These are phyloP conservation scores for Artomyces pyxidatus DNA, from an alignment of 768 basidiomycete genomes.

Conservation along the genomic window DNA sequence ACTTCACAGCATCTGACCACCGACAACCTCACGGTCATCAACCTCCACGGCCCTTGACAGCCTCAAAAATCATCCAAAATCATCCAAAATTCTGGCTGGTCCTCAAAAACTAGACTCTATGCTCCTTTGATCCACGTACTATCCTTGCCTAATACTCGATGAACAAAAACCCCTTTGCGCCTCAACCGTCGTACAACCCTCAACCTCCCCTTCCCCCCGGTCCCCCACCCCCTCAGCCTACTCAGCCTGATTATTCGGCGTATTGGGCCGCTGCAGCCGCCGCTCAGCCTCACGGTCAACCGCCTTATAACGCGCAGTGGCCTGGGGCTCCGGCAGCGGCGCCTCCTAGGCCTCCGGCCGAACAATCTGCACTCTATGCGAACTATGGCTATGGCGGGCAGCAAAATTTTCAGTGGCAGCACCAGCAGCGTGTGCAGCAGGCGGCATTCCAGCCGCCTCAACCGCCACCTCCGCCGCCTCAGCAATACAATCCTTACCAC, in stretches of 20 bases:
- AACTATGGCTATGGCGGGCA: constrained; percentile 88
- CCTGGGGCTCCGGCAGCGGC: constrained; percentile 28
- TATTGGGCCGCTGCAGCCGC: constrained; percentile 61
- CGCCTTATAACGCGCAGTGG: constrained; percentile 63
- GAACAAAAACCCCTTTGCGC: constrained; percentile 83
- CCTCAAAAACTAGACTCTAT: constrained; percentile 11
- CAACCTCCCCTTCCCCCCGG: constrained; percentile 79
- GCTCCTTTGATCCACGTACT: constrained; percentile 9
- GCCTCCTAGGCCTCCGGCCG: constrained; percentile 58
- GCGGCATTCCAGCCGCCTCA: constrained; percentile 44
- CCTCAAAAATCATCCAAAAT: too few relatives aligned
- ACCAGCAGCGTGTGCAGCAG: constrained; percentile 56
- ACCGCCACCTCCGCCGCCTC: constrained; percentile 48
- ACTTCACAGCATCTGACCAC: too few relatives aligned
- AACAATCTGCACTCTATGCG: constrained; percentile 80
- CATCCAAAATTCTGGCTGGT: background rate
- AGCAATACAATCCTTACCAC: constrained; percentile 71
- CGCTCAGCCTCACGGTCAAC: constrained; percentile 40
- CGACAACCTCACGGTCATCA: too few relatives aligned
- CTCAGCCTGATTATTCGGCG: constrained; percentile 65
- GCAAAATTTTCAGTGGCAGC: constrained; percentile 47
- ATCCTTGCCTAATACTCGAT: too few relatives aligned
- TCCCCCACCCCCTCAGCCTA: constrained; percentile 61
- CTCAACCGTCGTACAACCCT: constrained; percentile 57
- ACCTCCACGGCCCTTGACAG: too few relatives aligned